Percentiles rank a stretch among this genome's conserved stretches.
phyloP scores from a whole-genome alignment of 305 asterid genomes.

The Rubia peregrina region DNA sequence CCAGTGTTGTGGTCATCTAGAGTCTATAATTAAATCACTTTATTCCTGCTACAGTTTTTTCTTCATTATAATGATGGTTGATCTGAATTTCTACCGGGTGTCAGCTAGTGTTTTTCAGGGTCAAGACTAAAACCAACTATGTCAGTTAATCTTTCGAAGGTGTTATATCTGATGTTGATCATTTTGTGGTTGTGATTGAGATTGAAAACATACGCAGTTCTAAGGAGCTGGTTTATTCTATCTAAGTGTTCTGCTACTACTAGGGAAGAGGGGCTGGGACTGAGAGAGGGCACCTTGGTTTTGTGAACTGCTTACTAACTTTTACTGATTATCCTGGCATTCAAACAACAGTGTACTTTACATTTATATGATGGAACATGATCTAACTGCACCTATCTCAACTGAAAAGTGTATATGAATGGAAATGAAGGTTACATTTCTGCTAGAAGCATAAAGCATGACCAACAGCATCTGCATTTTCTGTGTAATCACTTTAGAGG shows the following conservation, averaged over 20 bases:
- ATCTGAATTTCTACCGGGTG: background rate
- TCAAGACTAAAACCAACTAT: background rate
- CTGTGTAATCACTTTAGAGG: background rate
- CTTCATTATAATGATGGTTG: background rate
- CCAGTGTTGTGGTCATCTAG: background rate
- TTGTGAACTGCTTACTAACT: background rate
- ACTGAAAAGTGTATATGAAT: background rate
- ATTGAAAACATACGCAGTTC: background rate
- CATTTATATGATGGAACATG: background rate
- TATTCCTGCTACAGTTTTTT: background rate
- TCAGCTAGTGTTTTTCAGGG: background rate
- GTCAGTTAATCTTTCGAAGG: background rate
- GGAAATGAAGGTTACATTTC: background rate
- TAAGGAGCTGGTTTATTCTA: background rate
- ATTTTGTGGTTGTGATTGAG: background rate
- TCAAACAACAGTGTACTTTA: background rate
- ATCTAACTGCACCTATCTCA: background rate
- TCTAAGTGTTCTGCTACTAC: background rate
- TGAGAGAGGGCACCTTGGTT: background rate
- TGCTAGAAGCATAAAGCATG: background rate
- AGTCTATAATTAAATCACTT: background rate
- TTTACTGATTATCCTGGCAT: background rate
- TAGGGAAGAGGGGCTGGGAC: background rate
- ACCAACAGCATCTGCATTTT: background rate
- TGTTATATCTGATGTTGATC: background rate